A percentile compares a stretch with the other conserved stretches of the same genome.
Evolutionary conservation across 2,329 filamentous ascomycete genomes (phyloP).

Genomic region (Colletotrichum sp.): DNA sequence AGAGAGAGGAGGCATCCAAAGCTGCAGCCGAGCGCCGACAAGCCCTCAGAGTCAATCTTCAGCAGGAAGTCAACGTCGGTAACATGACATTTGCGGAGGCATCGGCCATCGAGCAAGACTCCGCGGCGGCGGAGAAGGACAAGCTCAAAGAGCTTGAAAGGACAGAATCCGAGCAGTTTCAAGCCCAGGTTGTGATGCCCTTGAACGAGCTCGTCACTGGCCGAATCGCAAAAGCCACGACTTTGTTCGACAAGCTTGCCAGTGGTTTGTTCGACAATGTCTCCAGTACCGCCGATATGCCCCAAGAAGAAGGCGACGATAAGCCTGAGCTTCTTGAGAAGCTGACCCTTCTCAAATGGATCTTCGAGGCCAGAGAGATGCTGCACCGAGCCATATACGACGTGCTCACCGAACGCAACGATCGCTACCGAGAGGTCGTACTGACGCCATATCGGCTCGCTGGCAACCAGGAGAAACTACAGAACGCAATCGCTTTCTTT

Average conservation of each 20-base stretch:
- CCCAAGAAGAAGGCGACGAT: conserved; percentile 94
- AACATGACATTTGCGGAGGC: conserved; percentile 84
- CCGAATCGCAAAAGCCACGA: conserved; percentile 74
- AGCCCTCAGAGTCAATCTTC: conserved; percentile 74
- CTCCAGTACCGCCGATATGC: conserved; percentile 73
- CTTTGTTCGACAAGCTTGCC: conserved; percentile 78
- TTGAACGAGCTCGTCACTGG: conserved; percentile 80
- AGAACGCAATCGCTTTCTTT: conserved; percentile 83
- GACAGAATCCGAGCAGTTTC: conserved; percentile 82
- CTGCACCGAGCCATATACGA: conserved; percentile 87
- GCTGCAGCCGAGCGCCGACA: conserved; percentile 59
- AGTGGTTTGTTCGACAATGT: conserved; percentile 72
- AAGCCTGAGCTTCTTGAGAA: conserved; percentile 93
- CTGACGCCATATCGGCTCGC: conserved; percentile 78
- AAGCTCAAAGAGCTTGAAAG: conserved; percentile 76
- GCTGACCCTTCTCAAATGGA: conserved; percentile 92
- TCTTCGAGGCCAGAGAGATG: conserved; percentile 91
- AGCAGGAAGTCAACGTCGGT: conserved; percentile 77
- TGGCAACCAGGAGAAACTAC: conserved; percentile 78
- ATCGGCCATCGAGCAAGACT: conserved; percentile 78
- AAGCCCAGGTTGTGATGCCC: conserved; percentile 81
- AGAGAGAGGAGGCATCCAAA: conserved; percentile 58
- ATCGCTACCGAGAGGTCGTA: conserved; percentile 85
- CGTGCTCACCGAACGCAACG: conserved; percentile 81
- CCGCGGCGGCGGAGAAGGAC: conserved; percentile 71